Evolutionary conservation across 2,329 filamentous ascomycete genomes (phyloP), one percentile per base, ranked within the genome.

Genomic region (Colletotrichum neosansevieriae): DNA sequence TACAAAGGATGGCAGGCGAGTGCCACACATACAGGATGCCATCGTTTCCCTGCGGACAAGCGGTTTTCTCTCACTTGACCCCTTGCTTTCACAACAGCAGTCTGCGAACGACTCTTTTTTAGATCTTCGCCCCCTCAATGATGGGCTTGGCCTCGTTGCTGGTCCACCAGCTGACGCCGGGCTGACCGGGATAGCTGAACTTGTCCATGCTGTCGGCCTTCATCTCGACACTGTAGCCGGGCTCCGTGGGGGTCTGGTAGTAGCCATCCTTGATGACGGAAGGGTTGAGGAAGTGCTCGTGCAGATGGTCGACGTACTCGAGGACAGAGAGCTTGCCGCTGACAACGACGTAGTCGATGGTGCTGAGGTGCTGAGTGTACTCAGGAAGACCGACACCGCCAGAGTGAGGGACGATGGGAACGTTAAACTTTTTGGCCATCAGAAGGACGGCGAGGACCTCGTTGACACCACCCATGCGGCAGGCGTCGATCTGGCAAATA

Each of bases 211-310:
- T 96, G 72, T 90, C 92, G 3, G 89, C 81, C 87, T 93, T 95
- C 94, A 97, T 97, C 88, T 97, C 93, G 2, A 97, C 94, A 76
- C 92, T 94, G 79, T 97, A 97, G 0, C 94, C 94, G 0, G 94
- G 86, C 77, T 94, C 90, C 71, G 83, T 90, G 0, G 94, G 94
- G 1, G 94, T 97, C 72, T 92, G 91, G 81, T 97, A 97, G 80
- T 94, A 96, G 4, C 94, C 94, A 72, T 94, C 90, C 81, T 90
- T 89, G 74, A 97, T 93, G 64, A 91, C 86, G 2, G 89, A 87
- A 1, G 94, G 94, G 79, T 97, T 87, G 76, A 93, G 83, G 79
- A 97, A 97, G 82, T 97, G 94, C 86, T 97, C 94, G 80, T 97
- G 94, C 75, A 97, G 81, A 80, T 97, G 93, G 78, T 97, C 94